A percentile compares a stretch with the other conserved stretches of the same genome.
Evolutionary conservation across 2,329 filamentous ascomycete genomes (phyloP).

Genomic region (Botrytis porri): DNA sequence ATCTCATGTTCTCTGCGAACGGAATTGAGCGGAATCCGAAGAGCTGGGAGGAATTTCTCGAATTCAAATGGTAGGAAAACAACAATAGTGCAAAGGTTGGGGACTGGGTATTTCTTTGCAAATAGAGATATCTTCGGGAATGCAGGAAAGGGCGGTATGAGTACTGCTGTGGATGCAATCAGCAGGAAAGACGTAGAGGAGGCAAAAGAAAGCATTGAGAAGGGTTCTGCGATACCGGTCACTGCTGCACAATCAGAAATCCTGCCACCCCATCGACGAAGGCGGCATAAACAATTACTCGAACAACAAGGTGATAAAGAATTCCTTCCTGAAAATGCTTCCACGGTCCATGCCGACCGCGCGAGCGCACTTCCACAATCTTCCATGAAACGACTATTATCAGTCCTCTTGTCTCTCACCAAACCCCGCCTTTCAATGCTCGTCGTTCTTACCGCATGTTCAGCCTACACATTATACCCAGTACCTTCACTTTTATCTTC

Average conservation of each 20-base stretch:
- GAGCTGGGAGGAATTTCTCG: constrained; percentile 31
- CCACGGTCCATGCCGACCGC: constrained; percentile 52
- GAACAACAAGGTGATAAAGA: constrained; percentile 26
- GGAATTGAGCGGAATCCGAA: constrained; percentile 15
- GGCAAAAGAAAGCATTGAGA: neutral
- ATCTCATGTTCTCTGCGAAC: constrained; percentile 16
- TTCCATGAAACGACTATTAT: constrained; percentile 63
- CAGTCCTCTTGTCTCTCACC: constrained; percentile 84
- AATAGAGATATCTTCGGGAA: constrained; percentile 30
- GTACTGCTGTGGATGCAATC: constrained; percentile 23
- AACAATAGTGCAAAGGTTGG: constrained; percentile 26
- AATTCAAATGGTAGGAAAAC: constrained; percentile 25
- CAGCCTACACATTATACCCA: constrained; percentile 88
- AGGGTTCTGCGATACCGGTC: neutral
- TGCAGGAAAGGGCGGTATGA: constrained; percentile 28
- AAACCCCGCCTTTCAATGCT: constrained; percentile 92
- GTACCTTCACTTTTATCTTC: constrained; percentile 80
- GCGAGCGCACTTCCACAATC: constrained; percentile 50
- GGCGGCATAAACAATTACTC: constrained; percentile 33
- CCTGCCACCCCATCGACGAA: constrained; percentile 37
- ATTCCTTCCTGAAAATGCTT: constrained; percentile 49
- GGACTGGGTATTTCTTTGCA: constrained; percentile 34
- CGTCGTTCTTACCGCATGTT: constrained; percentile 85
- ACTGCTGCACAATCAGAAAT: constrained; percentile 18
- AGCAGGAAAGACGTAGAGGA: constrained; percentile 21